phyloP scores from a whole-genome alignment of 805 yeast genomes.

The Lipomyces yamanashiensis region DNA sequence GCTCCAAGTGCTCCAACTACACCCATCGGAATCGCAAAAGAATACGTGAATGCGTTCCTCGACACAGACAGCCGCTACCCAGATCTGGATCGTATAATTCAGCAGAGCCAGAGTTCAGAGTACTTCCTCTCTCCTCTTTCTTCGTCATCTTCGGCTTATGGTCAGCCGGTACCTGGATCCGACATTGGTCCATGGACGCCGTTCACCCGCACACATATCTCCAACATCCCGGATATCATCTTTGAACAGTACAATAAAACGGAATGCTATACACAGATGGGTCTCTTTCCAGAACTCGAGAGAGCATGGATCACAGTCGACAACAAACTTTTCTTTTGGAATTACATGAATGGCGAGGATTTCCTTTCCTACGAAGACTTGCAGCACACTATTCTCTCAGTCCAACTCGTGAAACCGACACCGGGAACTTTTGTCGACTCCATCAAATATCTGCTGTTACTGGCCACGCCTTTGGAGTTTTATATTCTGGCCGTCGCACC shows the following conservation, averaged over 20 bases:
- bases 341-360: constrained; percentile 65
- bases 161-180: constrained; percentile 18
- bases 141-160: not conserved
- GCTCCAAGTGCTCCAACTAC: constrained; percentile 7
- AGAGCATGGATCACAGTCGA: constrained; percentile 88
- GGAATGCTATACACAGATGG: constrained; percentile 74
- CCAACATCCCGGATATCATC: constrained; percentile 79
- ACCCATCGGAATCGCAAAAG: constrained; percentile 25
- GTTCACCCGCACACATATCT: constrained; percentile 70
- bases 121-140: constrained; percentile 35
- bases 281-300: constrained; percentile 76
- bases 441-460: constrained; percentile 71
- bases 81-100: constrained; percentile 44
- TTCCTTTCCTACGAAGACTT: constrained; percentile 83
- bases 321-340: constrained; percentile 83
- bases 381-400: constrained; percentile 74
- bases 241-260: constrained; percentile 70
- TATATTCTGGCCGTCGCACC: constrained; percentile 75
- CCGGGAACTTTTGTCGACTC: constrained; percentile 77
- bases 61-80: constrained; percentile 44
- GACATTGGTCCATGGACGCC: constrained; percentile 52
- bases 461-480: constrained; percentile 80
- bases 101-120: constrained; percentile 42
- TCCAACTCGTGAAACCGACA: constrained; percentile 79
- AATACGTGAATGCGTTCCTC: constrained; percentile 40